Evolutionary conservation across 192 early-diverging fungal species (phyloP).

Genomic region (Backusella macrospora): DNA sequence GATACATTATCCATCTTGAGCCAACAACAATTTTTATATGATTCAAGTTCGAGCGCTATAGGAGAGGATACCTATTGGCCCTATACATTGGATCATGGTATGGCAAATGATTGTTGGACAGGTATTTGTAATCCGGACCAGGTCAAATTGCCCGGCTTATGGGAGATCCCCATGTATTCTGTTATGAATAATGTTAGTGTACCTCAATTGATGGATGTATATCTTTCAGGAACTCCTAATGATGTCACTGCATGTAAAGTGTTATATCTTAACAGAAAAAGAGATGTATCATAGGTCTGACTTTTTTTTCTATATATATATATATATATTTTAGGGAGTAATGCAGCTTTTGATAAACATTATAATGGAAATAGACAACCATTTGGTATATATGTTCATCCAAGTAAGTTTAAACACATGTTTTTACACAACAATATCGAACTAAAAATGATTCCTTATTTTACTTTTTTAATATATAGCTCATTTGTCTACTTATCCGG

Average conservation of each 20-base stretch:
- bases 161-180: slow-evolving; percentile 68
- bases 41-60: slow-evolving; percentile 51
- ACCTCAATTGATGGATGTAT: slow-evolving; percentile 51
- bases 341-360: slow-evolving; percentile 47
- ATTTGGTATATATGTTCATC: slow-evolving; percentile 55
- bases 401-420: slow-evolving; percentile 29
- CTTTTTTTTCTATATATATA: background rate
- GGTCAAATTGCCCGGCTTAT: slow-evolving; percentile 53
- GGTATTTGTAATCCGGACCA: slow-evolving; percentile 43
- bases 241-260: slow-evolving; percentile 45
- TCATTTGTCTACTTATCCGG: slow-evolving; percentile 40
- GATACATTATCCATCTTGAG: slow-evolving; percentile 47
- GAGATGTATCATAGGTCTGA: background rate
- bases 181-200: slow-evolving; percentile 44
- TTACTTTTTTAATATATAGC: slow-evolving; percentile 41
- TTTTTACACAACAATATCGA: background rate
- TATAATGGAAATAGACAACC: slow-evolving; percentile 54
- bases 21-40: slow-evolving; percentile 51
- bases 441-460: background rate
- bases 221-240: slow-evolving; percentile 44
- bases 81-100: slow-evolving; percentile 67
- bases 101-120: slow-evolving; percentile 59
- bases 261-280: background rate
- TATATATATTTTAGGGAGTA: slow-evolving; percentile 24
- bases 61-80: slow-evolving; percentile 57